A percentile compares a stretch with the other conserved stretches of the same genome.
Conservation (phyloP, 2,329 filamentous ascomycete genomes). For the Monosporascus sp. region DNA sequence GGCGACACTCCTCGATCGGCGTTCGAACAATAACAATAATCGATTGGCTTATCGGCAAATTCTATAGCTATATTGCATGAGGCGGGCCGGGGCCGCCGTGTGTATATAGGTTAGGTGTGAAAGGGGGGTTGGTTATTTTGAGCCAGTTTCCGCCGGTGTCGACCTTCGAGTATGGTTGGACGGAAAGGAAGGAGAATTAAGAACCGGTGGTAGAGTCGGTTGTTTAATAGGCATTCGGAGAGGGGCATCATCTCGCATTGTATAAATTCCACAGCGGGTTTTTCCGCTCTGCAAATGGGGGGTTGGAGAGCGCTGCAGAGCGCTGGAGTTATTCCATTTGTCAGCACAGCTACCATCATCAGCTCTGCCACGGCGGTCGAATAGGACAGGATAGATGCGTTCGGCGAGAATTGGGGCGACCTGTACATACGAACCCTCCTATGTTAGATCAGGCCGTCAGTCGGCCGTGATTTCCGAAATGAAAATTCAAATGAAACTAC, state of each 20-base stretch:
- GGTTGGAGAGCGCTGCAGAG: background rate
- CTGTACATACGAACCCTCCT: conserved; percentile 23
- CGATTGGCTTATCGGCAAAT: conserved; percentile 20
- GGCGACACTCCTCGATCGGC: conserved; percentile 23
- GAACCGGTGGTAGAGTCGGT: conserved; percentile 8
- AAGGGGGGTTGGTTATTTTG: conserved; percentile 7
- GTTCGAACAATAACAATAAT: conserved; percentile 22
- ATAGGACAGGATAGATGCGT: conserved; percentile 10
- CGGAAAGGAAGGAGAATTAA: conserved; percentile 8
- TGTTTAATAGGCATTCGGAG: background rate
- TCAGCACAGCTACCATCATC: conserved; percentile 5
- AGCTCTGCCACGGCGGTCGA: conserved; percentile 9
- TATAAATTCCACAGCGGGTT: background rate
- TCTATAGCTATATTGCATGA: conserved; percentile 11
- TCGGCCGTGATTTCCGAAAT: conserved; percentile 16
- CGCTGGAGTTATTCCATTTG: background rate
- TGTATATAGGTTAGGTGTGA: conserved; percentile 15
- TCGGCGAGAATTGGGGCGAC: conserved; percentile 13
- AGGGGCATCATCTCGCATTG: background rate
- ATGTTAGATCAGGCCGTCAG: conserved; percentile 8
- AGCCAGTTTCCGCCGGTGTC: conserved; percentile 5
- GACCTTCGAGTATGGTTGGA: conserved; percentile 6
- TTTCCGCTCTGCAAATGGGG: background rate
- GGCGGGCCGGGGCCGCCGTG: conserved; percentile 13
- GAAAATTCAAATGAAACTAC: conserved; percentile 19